These are phyloP conservation scores for Cicer arietinum DNA, from an alignment of 306 rosid genomes.

Conservation along the genomic window DNA sequence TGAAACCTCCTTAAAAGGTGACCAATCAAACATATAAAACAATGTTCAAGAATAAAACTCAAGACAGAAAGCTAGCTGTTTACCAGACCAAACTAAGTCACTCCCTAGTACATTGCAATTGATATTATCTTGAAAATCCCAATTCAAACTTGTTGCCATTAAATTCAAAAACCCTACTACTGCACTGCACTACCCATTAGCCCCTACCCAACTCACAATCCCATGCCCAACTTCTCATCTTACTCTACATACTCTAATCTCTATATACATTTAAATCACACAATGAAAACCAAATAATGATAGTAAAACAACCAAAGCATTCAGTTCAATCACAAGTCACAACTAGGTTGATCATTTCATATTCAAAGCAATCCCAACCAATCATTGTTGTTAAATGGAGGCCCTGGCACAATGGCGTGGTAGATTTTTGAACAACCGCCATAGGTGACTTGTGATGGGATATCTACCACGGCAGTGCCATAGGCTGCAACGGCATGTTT, in stretches of 20 bases:
- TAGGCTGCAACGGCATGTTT: no score
- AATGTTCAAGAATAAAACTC: slow-evolving; percentile 14
- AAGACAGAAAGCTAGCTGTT: background rate
- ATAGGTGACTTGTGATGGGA: background rate
- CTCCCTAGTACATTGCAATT: slow-evolving; percentile 2
- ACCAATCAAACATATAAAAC: background rate
- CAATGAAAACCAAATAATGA: background rate
- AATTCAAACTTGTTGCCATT: slow-evolving; percentile 26
- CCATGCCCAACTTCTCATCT: background rate
- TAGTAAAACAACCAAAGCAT: background rate
- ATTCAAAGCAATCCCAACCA: background rate
- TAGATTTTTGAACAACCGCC: background rate
- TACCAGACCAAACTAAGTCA: slow-evolving; percentile 5
- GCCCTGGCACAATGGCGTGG: background rate
- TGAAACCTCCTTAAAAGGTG: slow-evolving; percentile 5
- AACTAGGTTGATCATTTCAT: background rate
- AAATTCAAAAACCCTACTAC: slow-evolving; percentile 8
- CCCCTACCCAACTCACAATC: slow-evolving; percentile 20
- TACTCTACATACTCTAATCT: background rate
- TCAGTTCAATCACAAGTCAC: background rate
- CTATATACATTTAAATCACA: background rate
- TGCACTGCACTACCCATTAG: background rate
- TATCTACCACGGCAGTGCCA: no score
- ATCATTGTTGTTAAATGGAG: background rate
- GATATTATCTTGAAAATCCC: background rate